Evolutionary conservation across 257 asterid species (phyloP).

Genomic region (Leptodermis oblonga): DNA sequence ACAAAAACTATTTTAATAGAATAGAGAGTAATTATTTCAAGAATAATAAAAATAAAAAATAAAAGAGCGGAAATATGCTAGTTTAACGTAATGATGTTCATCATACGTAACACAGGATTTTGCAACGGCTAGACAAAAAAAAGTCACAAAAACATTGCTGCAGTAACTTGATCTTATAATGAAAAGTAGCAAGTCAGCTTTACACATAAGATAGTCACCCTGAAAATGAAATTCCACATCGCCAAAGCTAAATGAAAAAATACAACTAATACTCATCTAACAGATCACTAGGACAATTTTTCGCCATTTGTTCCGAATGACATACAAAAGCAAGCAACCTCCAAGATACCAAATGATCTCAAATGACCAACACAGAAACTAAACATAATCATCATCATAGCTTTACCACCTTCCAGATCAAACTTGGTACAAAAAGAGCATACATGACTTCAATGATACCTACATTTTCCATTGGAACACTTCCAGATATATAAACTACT

Average conservation of each 20-base stretch:
- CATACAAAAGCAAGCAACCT: slow-evolving; percentile 17
- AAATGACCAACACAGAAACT: slow-evolving; percentile 12
- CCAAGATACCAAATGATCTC: slow-evolving; percentile 12
- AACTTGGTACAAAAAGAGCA: background rate
- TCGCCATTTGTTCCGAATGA: background rate
- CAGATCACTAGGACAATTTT: background rate
- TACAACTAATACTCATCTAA: slow-evolving; percentile 6
- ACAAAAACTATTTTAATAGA: no score
- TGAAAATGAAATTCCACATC: background rate
- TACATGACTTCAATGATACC: background rate
- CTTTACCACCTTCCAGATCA: background rate
- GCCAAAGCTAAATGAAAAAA: background rate
- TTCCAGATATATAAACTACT: background rate
- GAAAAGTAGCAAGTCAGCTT: background rate
- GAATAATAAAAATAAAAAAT: no score
- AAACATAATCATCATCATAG: background rate
- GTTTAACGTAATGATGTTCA: no score
- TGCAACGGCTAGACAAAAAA: no score
- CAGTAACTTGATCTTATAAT: background rate
- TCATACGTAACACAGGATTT: no score
- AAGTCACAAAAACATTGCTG: no score
- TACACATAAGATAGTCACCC: background rate
- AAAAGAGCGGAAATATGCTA: no score
- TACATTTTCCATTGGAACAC: background rate
- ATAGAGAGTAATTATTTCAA: no score